Base-by-base conservation (phyloP, 169 alveolate genomes). In the Besnoitia besnoiti region DNA sequence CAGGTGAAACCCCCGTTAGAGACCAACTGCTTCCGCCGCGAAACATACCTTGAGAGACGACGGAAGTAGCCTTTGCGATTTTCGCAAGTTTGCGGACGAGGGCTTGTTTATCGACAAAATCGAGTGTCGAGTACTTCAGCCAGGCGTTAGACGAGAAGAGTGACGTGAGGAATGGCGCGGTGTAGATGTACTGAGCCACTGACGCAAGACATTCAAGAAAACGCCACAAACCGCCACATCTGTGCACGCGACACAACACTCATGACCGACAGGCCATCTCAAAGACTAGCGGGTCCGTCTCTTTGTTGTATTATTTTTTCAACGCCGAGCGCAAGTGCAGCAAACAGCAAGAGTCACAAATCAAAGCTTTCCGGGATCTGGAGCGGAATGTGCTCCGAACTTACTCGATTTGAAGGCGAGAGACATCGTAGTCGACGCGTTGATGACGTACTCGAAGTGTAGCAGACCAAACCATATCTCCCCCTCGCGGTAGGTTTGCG, bases 111-210 rank as follows among this genome's bases (percentile, higher is more conserved):
- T 77, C 40, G 7, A 39, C 30, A 44, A 77, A 77, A 37, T 77
- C 87, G 19, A 77, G 49, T 24, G 55, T 44, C 39, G 90, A 24
- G 76, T 79, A 55, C 51, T 62, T 50, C 50, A 90, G 90, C 93
- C 93, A 90, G 12, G 62, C 76, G 44, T 90, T 90, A 0, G 67
- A 12, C 35, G 50, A 16, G 51, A 35, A 80, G 62, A 90, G 51
- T 2, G 5, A 30, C 19, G 75, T 40, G n/a, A 90, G 67, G 75
- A 90, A 90, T 8, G 90, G 85, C 27, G 88, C 77, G 30, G 93
- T 77, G 35, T 90, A 90, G 27, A 90, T 42, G 59, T 90, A 90
- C 50, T 85, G 42, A 33, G 92, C 84, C 47, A 75, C 91, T 91
- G 80, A 19, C 8, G 24, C 37, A 46, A 7, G 27, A 59, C 40